phyloP scores from a whole-genome alignment of 257 asterid genomes.

The Przewalskia tangutica region DNA sequence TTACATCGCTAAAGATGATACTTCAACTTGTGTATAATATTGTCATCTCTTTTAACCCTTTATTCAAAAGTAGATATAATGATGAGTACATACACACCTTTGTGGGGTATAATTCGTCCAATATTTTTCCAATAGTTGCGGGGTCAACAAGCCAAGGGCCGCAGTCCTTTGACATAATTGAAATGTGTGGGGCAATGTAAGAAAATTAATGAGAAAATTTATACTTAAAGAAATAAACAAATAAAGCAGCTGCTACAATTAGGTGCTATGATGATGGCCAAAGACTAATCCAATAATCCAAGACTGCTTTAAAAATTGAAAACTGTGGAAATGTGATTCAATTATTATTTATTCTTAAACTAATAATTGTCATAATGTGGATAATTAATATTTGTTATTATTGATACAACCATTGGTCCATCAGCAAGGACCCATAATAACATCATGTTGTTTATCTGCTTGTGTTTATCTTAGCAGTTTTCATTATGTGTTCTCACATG shows the following conservation, averaged over 20 bases:
- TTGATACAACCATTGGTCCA: constrained; percentile 1
- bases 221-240: constrained; percentile 29
- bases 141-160: constrained; percentile 47
- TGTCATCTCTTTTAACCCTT: not conserved
- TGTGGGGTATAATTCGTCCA: not conserved
- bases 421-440: constrained; percentile 17
- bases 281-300: not conserved
- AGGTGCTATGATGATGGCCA: constrained; percentile 5
- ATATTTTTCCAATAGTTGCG: constrained; percentile 26
- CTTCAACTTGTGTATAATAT: too few relatives aligned
- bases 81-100: not conserved
- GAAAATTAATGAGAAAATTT: constrained; percentile 5
- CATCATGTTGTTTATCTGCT: constrained; percentile 25
- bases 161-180: constrained; percentile 26
- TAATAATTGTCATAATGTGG: not conserved
- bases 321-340: not conserved
- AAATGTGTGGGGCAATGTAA: constrained; percentile 17
- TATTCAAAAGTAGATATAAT: not conserved
- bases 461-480: constrained; percentile 23
- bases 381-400: not conserved
- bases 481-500: constrained; percentile 24
- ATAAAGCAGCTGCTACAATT: not conserved
- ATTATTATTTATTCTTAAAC: not conserved
- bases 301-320: not conserved
- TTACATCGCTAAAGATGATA: too few relatives aligned